Conservation (phyloP, 768 basidiomycete species). For the Rhodotorula toruloides region DNA sequence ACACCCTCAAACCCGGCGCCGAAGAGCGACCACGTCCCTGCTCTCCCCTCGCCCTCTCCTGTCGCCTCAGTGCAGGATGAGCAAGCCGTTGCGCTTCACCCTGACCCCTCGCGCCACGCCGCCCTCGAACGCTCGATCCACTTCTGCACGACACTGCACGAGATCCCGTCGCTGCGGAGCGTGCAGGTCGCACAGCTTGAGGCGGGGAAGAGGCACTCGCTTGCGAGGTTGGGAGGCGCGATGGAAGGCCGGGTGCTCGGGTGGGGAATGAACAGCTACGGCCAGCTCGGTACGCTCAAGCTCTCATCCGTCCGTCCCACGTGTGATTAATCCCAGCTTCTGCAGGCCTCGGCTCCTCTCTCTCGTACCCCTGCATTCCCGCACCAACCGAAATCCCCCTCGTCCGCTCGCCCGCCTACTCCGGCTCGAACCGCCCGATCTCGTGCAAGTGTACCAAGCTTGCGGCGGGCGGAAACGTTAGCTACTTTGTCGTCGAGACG, state of each 20-base stretch:
- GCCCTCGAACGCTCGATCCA: constrained; percentile 50
- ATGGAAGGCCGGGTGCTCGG: constrained; percentile 67
- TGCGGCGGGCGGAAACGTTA: constrained; percentile 31
- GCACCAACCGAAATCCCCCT: constrained; percentile 47
- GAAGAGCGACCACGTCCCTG: constrained; percentile 45
- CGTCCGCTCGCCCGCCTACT: constrained; percentile 41
- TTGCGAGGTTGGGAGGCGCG: constrained; percentile 55
- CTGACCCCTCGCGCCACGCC: constrained; percentile 40
- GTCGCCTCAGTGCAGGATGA: not conserved
- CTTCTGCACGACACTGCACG: constrained; percentile 66
- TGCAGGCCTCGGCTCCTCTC: constrained; percentile 24
- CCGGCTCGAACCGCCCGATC: constrained; percentile 42
- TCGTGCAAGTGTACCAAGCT: constrained; percentile 13
- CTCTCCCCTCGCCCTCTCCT: constrained; percentile 39
- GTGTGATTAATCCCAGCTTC: too few species aligned
- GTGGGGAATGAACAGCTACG: constrained; percentile 82
- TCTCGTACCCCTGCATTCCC: constrained; percentile 39
- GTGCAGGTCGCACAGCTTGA: constrained; percentile 64
- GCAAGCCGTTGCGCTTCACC: constrained; percentile 19
- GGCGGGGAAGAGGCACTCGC: constrained; percentile 67
- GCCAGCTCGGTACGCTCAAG: constrained; percentile 76
- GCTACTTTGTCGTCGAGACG: constrained; percentile 30
- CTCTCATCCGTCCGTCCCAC: constrained; percentile 49
- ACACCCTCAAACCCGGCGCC: not conserved
- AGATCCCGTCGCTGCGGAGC: constrained; percentile 67